Evolutionary conservation across 2,329 filamentous ascomycete genomes (phyloP).

Genomic region (Fusarium protoensiforme): DNA sequence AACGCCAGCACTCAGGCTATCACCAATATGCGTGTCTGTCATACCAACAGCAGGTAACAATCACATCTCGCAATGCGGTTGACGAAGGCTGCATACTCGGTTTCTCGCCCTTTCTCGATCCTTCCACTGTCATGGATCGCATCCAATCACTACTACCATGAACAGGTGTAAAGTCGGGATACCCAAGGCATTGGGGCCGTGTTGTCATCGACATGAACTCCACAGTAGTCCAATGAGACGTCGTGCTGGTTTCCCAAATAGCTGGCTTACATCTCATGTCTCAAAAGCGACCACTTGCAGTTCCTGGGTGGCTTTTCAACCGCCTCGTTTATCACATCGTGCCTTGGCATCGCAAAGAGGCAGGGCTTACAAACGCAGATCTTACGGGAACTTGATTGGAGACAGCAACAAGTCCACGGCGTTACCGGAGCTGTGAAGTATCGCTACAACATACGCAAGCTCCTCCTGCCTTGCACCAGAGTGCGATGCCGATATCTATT

Average conservation of each 20-base stretch:
- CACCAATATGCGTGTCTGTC: conserved; percentile 8
- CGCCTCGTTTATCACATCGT: neutral
- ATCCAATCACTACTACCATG: conserved; percentile 18
- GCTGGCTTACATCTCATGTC: conserved; percentile 17
- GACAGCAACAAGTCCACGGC: neutral
- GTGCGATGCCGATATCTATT: neutral
- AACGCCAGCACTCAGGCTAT: neutral
- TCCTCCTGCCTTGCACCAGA: conserved; percentile 12
- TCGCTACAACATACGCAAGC: conserved; percentile 17
- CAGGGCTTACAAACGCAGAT: neutral
- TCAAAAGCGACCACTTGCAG: conserved; percentile 1
- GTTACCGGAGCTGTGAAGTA: neutral
- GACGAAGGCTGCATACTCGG: neutral
- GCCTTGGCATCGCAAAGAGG: neutral
- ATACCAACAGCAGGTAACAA: conserved; percentile 7
- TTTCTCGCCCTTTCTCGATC: conserved; percentile 21
- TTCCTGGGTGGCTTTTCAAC: neutral
- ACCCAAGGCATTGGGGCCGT: conserved; percentile 27
- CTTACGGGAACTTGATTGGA: neutral
- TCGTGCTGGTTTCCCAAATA: conserved; percentile 1
- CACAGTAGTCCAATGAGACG: conserved; percentile 21
- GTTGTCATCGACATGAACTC: conserved; percentile 19
- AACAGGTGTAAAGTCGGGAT: conserved; percentile 16
- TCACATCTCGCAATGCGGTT: neutral
- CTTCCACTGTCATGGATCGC: conserved; percentile 12